Evolutionary conservation across 768 basidiomycete species (phyloP), one percentile per base, ranked within the genome.

Genomic region (Sporobolomyces phaffii): DNA sequence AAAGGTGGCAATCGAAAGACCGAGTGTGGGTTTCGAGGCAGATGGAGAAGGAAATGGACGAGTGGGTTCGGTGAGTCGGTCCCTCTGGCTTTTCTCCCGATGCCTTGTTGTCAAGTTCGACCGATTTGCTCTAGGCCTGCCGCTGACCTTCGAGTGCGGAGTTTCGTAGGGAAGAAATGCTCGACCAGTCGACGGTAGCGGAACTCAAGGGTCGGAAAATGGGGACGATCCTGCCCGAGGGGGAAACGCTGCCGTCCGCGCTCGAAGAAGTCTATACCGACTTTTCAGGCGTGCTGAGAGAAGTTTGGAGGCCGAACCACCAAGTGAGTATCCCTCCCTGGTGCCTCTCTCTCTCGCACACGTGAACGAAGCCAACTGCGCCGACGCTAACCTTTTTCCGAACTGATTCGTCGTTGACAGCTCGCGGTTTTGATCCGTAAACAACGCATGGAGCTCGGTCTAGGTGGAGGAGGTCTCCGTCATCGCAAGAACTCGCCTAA

Each of bases 121-220:
- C n/a, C n/a, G n/a, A n/a, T n/a, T n/a, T n/a, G n/a, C n/a, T n/a
- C n/a, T n/a, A n/a, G n/a, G n/a, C n/a, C n/a, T n/a, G n/a, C n/a
- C n/a, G n/a, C n/a, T n/a, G n/a, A n/a, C n/a, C n/a, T n/a, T n/a
- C n/a, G n/a, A n/a, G n/a, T n/a, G n/a, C n/a, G n/a, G n/a, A n/a
- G n/a, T n/a, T n/a, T n/a, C n/a, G n/a, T n/a, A n/a, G n/a, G 60
- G 64, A 64, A 41, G 70, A 71, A 53, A 64, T 67, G 59, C 59
- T 71, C 40, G 70, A 71, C 31, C 59, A 59, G 4, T 5, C n/a
- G 10, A 48, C 49, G 2, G n/a, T 67, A 6, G 26, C 31, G 7
- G 65, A 67, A 14, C 45, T 66, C 15, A 52, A 50, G 26, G 40
- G 33, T 5, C 54, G 56, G 13, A 28, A 43, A 24, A 34, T 20